These are phyloP conservation scores for Saccharomycopsis sp. DNA, from an alignment of 805 yeast genomes.

Conservation along the genomic window DNA sequence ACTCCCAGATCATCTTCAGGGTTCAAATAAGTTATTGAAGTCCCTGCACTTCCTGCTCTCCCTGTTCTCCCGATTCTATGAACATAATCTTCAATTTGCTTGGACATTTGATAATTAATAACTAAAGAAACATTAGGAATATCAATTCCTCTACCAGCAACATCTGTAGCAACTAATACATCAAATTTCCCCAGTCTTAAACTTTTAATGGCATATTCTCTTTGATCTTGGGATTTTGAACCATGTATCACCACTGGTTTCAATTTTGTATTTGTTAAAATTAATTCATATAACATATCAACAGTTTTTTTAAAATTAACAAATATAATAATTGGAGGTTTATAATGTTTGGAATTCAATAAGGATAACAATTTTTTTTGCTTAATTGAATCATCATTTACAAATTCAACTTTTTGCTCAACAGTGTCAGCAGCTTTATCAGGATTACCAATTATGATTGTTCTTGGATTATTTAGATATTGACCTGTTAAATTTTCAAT, in stretches of 20 bases:
- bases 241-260: conserved; percentile 70
- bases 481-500: conserved; percentile 57
- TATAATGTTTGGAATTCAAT: conserved; percentile 24
- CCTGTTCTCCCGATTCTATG: conserved; percentile 97
- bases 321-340: conserved; percentile 66
- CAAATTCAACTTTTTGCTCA: conserved; percentile 54
- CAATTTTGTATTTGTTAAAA: conserved; percentile 34
- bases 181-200: conserved; percentile 47
- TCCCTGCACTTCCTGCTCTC: conserved; percentile 79
- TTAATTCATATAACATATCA: conserved; percentile 48
- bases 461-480: conserved; percentile 52
- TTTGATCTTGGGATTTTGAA: conserved; percentile 69
- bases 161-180: conserved; percentile 82
- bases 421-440: conserved; percentile 61
- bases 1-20: conserved; percentile 41
- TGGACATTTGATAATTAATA: conserved; percentile 77
- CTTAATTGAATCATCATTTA: conserved; percentile 35
- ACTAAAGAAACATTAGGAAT: conserved; percentile 81
- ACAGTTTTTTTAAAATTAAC: conserved; percentile 69
- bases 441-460: conserved; percentile 55
- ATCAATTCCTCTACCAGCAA: conserved; percentile 94
- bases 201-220: conserved; percentile 65
- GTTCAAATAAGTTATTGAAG: conserved; percentile 62
- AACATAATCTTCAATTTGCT: conserved; percentile 68
- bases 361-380: conserved; percentile 33